Evolutionary conservation across 139 green algal species (phyloP), one percentile per base, ranked within the genome.

Genomic region (Asterochloris erici): DNA sequence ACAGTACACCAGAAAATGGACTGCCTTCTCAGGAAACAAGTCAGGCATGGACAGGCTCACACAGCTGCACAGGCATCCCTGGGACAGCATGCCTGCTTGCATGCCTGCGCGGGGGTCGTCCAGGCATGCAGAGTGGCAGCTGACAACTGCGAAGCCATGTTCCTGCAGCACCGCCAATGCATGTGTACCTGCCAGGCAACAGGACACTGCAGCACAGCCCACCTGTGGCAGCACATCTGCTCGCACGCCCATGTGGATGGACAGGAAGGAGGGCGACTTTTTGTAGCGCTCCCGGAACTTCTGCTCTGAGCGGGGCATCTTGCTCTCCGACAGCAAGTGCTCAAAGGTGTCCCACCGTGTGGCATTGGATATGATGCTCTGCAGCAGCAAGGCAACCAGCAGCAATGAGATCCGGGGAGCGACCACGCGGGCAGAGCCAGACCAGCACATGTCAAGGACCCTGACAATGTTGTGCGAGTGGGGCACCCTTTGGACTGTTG

Each of bases 311-410:
- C 95, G 80, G 6, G 95, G 95, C 88, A 98, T 87, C 38, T 90
- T 77, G 54, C 93, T 77, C 71, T 90, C 68, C 0, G 85, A 84
- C 27, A 99, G 78, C 88, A 98, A 85, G 29, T 88, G 88, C 85
- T 96, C 95, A 85, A 99, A 99, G 10, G 96, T 99, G 91, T 99
- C 96, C 95, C 95, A 99, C 26, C 77, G 86, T 12, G 96, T 99
- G 16, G 96, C 96, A 82, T 99, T 99, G 83, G 87, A 95, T 27
- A 99, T 90, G 16, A 99, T 78, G 0, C 88, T 88, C 88, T 96
- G 76, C 76, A 80, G 11, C 28, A 64, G 10, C 1, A 61, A 14
- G 38, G 38, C 38, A 54, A 54, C 38, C 38, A 54, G 38, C 38
- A 54, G 2, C 38, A 54, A 54, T 54, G 38, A 54, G 38, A 2